Conservation (phyloP, 2,329 filamentous ascomycete genomes). For the Colletotrichum tropicale region DNA sequence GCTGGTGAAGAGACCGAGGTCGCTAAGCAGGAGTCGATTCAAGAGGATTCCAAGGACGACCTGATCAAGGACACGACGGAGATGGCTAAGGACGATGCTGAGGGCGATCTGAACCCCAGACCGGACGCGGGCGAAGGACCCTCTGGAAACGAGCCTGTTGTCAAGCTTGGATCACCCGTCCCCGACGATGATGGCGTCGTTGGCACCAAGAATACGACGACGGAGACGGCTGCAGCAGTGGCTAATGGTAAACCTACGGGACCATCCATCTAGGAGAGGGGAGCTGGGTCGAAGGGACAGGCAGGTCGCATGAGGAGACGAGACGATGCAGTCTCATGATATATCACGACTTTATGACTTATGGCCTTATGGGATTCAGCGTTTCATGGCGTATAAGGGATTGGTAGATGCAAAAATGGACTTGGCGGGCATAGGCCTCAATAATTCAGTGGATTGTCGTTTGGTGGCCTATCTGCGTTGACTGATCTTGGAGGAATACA, state of each 20-base stretch:
- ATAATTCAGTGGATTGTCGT: neutral
- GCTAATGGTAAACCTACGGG: neutral
- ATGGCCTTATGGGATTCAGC: neutral
- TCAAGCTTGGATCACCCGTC: neutral
- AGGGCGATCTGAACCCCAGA: neutral
- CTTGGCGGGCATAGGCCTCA: neutral
- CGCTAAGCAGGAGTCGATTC: neutral
- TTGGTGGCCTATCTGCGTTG: neutral
- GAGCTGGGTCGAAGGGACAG: neutral
- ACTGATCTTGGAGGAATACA: neutral
- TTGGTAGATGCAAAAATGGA: neutral
- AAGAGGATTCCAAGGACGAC: neutral
- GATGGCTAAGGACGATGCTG: neutral
- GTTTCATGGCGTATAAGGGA: neutral
- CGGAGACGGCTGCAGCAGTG: neutral
- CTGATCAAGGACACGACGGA: neutral
- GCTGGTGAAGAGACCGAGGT: neutral
- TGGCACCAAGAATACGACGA: neutral
- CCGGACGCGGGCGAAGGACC: neutral
- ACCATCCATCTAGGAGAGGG: neutral
- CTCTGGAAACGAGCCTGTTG: neutral
- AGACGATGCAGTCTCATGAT: neutral
- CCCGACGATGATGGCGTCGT: neutral
- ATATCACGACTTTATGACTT: constrained; percentile 8
- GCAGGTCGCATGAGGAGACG: neutral